phyloP scores from a whole-genome alignment of 345 rosid genomes.

The Populus tremula region DNA sequence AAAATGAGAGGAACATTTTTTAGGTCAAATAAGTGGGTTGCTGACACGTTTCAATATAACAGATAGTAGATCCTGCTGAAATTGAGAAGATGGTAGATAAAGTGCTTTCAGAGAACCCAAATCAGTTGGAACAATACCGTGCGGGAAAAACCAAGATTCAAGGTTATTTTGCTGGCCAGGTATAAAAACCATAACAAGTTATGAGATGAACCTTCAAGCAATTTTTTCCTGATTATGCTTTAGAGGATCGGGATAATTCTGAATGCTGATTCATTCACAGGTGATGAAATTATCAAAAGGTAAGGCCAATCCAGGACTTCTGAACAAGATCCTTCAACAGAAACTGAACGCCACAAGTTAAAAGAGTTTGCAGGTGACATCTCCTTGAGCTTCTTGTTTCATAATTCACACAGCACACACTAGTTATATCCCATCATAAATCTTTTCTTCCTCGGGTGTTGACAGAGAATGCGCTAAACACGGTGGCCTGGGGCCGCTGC shows the following conservation, averaged over 20 bases:
- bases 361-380: conserved; percentile 10
- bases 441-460: neutral
- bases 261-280: conserved; percentile 37
- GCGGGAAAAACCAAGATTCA: conserved; percentile 84
- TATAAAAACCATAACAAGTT: conserved; percentile 21
- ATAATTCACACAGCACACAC: neutral
- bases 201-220: neutral
- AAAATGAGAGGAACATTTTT: neutral
- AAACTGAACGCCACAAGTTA: conserved; percentile 59
- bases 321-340: conserved; percentile 76
- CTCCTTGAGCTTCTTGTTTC: neutral
- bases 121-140: conserved; percentile 83
- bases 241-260: neutral
- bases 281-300: conserved; percentile 90
- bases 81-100: conserved; percentile 77
- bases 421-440: neutral
- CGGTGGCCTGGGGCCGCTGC: neutral
- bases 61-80: conserved; percentile 77
- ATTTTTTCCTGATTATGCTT: neutral
- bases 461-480: neutral
- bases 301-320: conserved; percentile 80
- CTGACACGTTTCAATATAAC: conserved; percentile 25
- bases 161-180: conserved; percentile 94
- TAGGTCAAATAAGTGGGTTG: neutral
- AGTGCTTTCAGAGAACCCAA: conserved; percentile 67